Evolutionary conservation across 1,284 basidiomycete species (phyloP), one percentile per base, ranked within the genome.

Genomic region (Phylloboletellus chloephorus): DNA sequence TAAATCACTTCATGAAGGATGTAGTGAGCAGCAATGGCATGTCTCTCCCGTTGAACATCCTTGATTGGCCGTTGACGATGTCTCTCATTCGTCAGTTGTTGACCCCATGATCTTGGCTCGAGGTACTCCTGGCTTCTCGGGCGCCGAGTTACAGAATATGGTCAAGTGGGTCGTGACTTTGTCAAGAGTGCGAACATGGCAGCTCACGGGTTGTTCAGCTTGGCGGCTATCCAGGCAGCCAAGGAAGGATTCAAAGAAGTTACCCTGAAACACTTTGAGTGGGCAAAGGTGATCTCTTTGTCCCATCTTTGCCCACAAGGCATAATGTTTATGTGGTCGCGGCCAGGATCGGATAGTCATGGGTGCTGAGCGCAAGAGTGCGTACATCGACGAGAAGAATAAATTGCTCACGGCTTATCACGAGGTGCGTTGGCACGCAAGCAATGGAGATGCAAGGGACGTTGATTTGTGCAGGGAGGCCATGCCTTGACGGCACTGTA

Each of bases 361-460:
- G 90, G 93, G 94, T 34, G 88, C 88, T 17, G 93, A 97, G 64
- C 74, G 93, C 50, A 86, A 82, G 67, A 92, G 86, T 46, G 81
- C 85, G 35, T 92, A 81, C 58, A 88, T 95, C 44, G 84, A 88
- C 49, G 82, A 84, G 17, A 84, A 91, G 61, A 80, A 77, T 23
- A 95, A 92, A 63, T 69, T 80, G 48, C 79, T 88, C 43, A 96
- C 93, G 0, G 94, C 94, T 5, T 96, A 95, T 67, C 94, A 97
- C 64, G 93, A 97, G 74, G 82, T 82, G 41, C 44, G 49, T 41
- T 39, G 41, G 13, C 12, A 52, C 37, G 21, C 43, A 25, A 40
- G 35, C 46, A 38, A 32, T 10, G 31, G 16, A 20, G 21, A 31
- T 22, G 13, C 3, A 19, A 2, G 20, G 33, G 31, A 15, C 25